A percentile compares a stretch with the other conserved stretches of the same genome.
Evolutionary conservation across 352 stramenopile genomes (phyloP).

Genomic region (Blastocystis sp.): DNA sequence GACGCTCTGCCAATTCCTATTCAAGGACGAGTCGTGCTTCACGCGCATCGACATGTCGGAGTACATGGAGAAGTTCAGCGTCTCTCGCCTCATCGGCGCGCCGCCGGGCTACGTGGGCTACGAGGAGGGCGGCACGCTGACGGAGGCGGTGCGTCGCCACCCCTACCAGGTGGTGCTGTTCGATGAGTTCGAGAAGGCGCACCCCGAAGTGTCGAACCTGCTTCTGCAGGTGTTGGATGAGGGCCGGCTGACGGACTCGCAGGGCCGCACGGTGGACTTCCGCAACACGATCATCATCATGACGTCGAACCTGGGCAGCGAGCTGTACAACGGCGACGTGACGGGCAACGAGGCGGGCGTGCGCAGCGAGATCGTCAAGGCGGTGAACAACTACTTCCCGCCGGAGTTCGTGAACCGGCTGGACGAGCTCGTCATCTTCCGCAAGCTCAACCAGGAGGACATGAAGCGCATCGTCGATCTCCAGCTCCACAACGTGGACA

Average conservation of each 20-base stretch:
- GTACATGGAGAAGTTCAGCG: slow-evolving; percentile 92
- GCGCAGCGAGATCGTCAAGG: slow-evolving; percentile 81
- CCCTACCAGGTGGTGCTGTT: slow-evolving; percentile 93
- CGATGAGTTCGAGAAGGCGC: slow-evolving; percentile 95
- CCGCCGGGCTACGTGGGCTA: slow-evolving; percentile 86
- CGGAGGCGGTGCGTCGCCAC: slow-evolving; percentile 86
- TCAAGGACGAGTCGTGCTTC: slow-evolving; percentile 87
- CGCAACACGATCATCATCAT: slow-evolving; percentile 94
- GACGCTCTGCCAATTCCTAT: slow-evolving; percentile 87
- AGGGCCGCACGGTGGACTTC: slow-evolving; percentile 91
- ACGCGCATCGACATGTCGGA: slow-evolving; percentile 93
- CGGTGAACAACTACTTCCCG: slow-evolving; percentile 87
- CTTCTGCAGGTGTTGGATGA: slow-evolving; percentile 87
- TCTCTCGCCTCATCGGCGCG: slow-evolving; percentile 85
- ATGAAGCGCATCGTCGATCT: slow-evolving; percentile 89
- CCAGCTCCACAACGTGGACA: slow-evolving; percentile 83
- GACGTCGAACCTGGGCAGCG: slow-evolving; percentile 91
- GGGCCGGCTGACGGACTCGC: slow-evolving; percentile 88
- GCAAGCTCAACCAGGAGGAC: slow-evolving; percentile 83
- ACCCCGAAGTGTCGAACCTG: slow-evolving; percentile 92
- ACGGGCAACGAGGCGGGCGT: slow-evolving; percentile 74
- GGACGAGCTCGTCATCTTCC: slow-evolving; percentile 95
- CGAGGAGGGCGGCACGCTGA: slow-evolving; percentile 90
- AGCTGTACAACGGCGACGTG: slow-evolving; percentile 79
- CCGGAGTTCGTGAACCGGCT: slow-evolving; percentile 98